A percentile compares a stretch with the other conserved stretches of the same genome.
phyloP scores from a whole-genome alignment of 768 basidiomycete genomes.

The Rhodosporidiobolus sp. region DNA sequence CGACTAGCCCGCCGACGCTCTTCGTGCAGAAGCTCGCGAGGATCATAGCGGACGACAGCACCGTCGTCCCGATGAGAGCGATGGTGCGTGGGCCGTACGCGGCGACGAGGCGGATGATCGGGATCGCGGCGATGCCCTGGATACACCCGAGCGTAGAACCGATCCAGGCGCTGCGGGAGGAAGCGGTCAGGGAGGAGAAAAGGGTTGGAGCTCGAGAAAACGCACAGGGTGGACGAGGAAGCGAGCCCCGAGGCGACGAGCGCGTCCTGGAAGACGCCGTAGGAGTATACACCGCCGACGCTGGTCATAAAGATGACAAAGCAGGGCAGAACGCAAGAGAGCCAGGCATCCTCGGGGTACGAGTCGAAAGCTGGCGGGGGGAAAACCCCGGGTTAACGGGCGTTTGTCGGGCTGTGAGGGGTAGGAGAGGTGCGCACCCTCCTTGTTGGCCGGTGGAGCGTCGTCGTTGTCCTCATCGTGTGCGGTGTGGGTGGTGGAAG shows the following conservation, averaged over 20 bases:
- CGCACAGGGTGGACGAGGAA: conserved; percentile 29
- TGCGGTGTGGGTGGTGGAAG: too few species aligned
- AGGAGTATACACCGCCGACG: conserved; percentile 15
- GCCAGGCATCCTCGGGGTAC: conserved; percentile 20
- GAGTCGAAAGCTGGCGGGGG: conserved; percentile 2
- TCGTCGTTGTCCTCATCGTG: too few species aligned
- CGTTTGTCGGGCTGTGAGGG: neutral
- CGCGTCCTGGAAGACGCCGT: neutral
- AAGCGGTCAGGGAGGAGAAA: too few species aligned
- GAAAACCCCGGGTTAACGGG: neutral
- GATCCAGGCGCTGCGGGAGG: conserved; percentile 21
- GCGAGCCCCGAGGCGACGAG: conserved; percentile 34
- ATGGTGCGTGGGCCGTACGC: conserved; percentile 26
- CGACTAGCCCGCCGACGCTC: too few species aligned
- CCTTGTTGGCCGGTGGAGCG: neutral
- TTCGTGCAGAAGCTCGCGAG: neutral
- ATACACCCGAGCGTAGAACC: conserved; percentile 24
- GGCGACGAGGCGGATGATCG: conserved; percentile 6
- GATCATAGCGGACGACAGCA: neutral
- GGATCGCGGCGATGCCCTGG: conserved; percentile 23
- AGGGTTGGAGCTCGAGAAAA: too few species aligned
- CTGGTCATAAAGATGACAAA: neutral
- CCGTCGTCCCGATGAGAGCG: conserved; percentile 21
- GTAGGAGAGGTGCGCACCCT: conserved; percentile 4
- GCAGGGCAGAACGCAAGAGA: neutral